Percentiles rank a stretch among this genome's conserved stretches.
phyloP scores from a whole-genome alignment of 2,329 filamentous ascomycete genomes.

The Penicillium palitans region DNA sequence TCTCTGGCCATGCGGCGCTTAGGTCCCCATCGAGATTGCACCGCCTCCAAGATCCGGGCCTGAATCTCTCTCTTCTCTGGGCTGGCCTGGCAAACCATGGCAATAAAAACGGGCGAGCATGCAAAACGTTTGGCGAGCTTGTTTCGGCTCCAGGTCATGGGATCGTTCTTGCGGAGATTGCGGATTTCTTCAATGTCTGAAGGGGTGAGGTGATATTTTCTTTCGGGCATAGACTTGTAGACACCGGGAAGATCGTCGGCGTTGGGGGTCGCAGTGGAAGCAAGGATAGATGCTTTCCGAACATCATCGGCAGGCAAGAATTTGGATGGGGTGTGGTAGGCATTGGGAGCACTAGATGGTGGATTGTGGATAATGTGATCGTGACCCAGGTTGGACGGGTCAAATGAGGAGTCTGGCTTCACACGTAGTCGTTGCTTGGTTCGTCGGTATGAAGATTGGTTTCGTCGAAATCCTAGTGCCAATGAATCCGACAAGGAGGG shows the following conservation, averaged over 20 bases:
- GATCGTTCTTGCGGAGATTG: constrained; percentile 55
- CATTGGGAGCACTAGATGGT: constrained; percentile 62
- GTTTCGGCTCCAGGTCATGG: constrained; percentile 59
- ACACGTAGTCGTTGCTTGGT: constrained; percentile 53
- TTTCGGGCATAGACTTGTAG: constrained; percentile 53
- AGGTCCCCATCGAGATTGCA: constrained; percentile 61
- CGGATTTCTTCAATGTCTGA: constrained; percentile 62
- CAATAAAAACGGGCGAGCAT: constrained; percentile 63
- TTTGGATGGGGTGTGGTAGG: constrained; percentile 64
- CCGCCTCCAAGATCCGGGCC: constrained; percentile 51
- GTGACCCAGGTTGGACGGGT: constrained; percentile 38
- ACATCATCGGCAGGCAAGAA: constrained; percentile 63
- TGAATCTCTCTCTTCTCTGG: constrained; percentile 51
- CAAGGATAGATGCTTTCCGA: constrained; percentile 45
- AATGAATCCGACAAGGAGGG: constrained; percentile 40
- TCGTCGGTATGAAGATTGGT: constrained; percentile 53
- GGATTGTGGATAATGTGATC: constrained; percentile 67
- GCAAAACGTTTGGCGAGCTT: constrained; percentile 63
- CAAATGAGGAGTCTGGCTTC: constrained; percentile 55
- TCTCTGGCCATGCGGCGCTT: constrained; percentile 61
- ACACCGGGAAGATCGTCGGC: constrained; percentile 48
- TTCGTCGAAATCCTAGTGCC: constrained; percentile 38
- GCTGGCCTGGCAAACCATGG: constrained; percentile 58
- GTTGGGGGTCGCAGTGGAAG: constrained; percentile 21
- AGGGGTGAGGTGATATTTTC: constrained; percentile 62